These are phyloP conservation scores for Botryotinia calthae DNA, from an alignment of 2,329 filamentous ascomycete species.

Conservation along the genomic window DNA sequence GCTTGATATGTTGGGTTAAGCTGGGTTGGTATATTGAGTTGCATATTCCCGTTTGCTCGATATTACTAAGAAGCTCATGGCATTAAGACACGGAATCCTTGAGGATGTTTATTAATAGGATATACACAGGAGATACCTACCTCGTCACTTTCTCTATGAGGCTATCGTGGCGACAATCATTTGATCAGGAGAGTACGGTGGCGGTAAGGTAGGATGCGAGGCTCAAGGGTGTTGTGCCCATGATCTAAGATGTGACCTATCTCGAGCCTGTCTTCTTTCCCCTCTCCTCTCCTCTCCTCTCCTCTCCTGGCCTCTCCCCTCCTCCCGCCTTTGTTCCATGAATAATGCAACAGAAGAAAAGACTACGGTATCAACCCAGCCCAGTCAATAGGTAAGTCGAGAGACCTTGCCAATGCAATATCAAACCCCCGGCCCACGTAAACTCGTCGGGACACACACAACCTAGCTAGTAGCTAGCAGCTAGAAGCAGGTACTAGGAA, in stretches of 20 bases:
- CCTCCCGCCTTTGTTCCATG: not conserved
- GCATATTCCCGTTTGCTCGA: not conserved
- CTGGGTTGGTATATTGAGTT: not conserved
- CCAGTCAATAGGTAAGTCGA: not conserved
- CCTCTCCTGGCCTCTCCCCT: too few relatives aligned
- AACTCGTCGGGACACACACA: not conserved
- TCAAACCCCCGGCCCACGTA: constrained; percentile 2
- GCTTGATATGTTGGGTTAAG: not conserved
- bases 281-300: too few relatives aligned
- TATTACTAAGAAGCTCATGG: not conserved
- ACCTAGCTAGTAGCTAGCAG: not conserved
- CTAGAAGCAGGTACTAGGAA: too few relatives aligned
- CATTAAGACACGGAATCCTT: not conserved
- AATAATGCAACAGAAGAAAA: not conserved
- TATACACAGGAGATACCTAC: not conserved
- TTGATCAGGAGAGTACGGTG: not conserved
- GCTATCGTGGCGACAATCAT: not conserved
- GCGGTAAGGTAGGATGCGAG: constrained; percentile 6
- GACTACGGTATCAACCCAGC: not conserved
- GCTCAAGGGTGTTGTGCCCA: not conserved
- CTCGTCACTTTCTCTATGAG: not conserved
- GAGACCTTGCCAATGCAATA: not conserved
- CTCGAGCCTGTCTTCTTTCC: not conserved
- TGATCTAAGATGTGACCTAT: not conserved
- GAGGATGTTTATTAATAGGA: constrained; percentile 7